Evolutionary conservation across 345 rosid species (phyloP), one percentile per base, ranked within the genome.

Genomic region (Euphorbia peplus): DNA sequence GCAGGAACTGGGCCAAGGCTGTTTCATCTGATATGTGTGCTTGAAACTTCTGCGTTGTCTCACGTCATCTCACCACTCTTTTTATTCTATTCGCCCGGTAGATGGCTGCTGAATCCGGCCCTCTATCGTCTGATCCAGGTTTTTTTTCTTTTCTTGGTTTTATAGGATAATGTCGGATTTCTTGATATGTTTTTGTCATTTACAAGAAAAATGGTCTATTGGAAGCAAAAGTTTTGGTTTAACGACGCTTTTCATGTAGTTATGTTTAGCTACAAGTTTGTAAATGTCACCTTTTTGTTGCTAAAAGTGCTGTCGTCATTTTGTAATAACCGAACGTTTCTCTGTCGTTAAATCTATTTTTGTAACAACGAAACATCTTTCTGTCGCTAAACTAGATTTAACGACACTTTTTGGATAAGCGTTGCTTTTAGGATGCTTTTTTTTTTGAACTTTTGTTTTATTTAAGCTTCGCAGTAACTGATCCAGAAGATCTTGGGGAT

Each of bases 81-180:
- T 32, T 32, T 32, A 15, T 44, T 22, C 16, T 26, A 3, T 15
- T 57, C 25, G 29, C 56, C 56, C 41, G 48, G n/a, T 79, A 50
- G n/a, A 79, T 74, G 80, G 79, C 64, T 13, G 77, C 70, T 24
- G 87, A 85, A 86, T 74, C 87, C 57, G 81, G 63, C 25, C 51
- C 70, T 68, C 70, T 53, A 41, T 72, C 77, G 70, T 54, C 70
- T 63, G 52, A 13, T 41, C 70, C 29, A 67, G 85, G 87, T 59
- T 66, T 24, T 26, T 1, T 70, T 61, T 6, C n/a, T 15, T n/a
- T n/a, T n/a, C 16, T 56, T 56, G 4, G 3, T 24, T 10, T 12
- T 10, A 25, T 25, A 26, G 35, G 35, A 56, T 25, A 16, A 25
- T 56, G 60, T 8, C 50, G 25, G 5, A n/a, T n/a, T n/a, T n/a